Percentiles rank a stretch among this genome's conserved stretches.
phyloP scores from a whole-genome alignment of 1,284 basidiomycete genomes.

The Papiliotrema nemorosa region DNA sequence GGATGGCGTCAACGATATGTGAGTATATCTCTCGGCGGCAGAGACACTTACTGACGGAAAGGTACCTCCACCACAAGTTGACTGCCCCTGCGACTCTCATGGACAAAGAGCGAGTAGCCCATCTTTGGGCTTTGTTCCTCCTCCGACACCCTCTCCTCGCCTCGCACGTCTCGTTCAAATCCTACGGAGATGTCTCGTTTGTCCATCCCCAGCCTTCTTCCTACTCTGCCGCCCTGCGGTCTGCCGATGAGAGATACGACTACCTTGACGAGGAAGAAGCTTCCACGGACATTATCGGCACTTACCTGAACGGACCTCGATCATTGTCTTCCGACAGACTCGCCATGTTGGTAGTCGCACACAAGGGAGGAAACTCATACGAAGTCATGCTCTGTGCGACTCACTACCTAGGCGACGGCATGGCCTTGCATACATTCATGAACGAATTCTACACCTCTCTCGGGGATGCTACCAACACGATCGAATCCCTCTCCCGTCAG shows the following conservation, averaged over 20 bases:
- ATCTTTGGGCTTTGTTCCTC: conserved; percentile 63
- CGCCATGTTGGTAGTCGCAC: conserved; percentile 60
- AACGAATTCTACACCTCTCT: conserved; percentile 31
- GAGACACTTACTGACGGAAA: conserved; percentile 23
- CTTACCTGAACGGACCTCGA: conserved; percentile 68
- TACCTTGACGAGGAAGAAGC: neutral
- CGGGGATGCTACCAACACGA: conserved; percentile 4
- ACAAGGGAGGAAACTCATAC: conserved; percentile 46
- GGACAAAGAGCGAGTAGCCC: conserved; percentile 53
- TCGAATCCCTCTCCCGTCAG: conserved; percentile 18
- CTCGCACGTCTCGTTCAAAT: conserved; percentile 50
- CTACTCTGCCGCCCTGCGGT: conserved; percentile 12
- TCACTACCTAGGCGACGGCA: conserved; percentile 27
- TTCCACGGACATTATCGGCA: conserved; percentile 53
- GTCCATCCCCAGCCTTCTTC: conserved; percentile 51
- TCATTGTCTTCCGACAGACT: conserved; percentile 63
- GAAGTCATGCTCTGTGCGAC: conserved; percentile 27
- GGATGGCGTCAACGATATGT: conserved; percentile 79
- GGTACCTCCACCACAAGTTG: conserved; percentile 61
- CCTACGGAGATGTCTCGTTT: conserved; percentile 63
- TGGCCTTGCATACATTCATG: conserved; percentile 28
- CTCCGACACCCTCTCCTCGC: conserved; percentile 65
- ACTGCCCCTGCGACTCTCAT: conserved; percentile 53
- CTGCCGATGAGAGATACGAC: conserved; percentile 14
- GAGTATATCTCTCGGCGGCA: conserved; percentile 10